Base-by-base conservation (phyloP, 805 yeast genomes). In the Kuraishia floccosa region DNA sequence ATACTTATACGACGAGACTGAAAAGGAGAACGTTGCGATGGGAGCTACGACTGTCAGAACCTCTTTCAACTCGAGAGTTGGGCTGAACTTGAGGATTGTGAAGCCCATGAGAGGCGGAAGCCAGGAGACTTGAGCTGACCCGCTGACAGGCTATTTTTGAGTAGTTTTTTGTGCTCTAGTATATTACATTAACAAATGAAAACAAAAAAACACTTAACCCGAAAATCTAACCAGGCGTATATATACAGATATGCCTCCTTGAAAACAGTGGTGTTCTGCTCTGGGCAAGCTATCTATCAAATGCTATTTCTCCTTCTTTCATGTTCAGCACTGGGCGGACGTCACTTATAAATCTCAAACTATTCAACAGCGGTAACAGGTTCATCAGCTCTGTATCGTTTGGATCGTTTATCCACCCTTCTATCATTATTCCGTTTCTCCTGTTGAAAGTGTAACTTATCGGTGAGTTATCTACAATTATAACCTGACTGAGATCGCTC, bases 361-460 rank as follows among this genome's bases (percentile, higher is more conserved):
- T 77, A 44, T 76, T 70, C 26, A 85, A 56, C 46, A 91, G 57
- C 2, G 98, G 97, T 26, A 91, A 52, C 31, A 91, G 56, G 43
- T 85, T 76, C 53, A 91, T 59, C 35, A 91, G 58, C 45, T 85
- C 94, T 15, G 76, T 62, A 48, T 91, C 98, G 23, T 78, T 71
- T n/a, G 93, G 94, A 54, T 91, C 98, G 47, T 82, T 84, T 39
- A 91, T 85, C 98, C 98, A 91, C 28, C 98, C 97, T 55, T 87
- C 96, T 5, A 91, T 85, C 58, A 80, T 76, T 15, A 91, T 78
- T 2, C 95, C 98, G 47, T 91, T 91, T 41, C 77, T 77, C 36
- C 76, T 83, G 51, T 89, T 87, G 50, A 72, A 57, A 11, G 84
- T 76, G 50, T 83, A 91, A 46, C 94, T 80, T 17, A 86, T 70